Evolutionary conservation across 176 grass and related monocot species (phyloP).

Genomic region (Triticum turgidum): DNA sequence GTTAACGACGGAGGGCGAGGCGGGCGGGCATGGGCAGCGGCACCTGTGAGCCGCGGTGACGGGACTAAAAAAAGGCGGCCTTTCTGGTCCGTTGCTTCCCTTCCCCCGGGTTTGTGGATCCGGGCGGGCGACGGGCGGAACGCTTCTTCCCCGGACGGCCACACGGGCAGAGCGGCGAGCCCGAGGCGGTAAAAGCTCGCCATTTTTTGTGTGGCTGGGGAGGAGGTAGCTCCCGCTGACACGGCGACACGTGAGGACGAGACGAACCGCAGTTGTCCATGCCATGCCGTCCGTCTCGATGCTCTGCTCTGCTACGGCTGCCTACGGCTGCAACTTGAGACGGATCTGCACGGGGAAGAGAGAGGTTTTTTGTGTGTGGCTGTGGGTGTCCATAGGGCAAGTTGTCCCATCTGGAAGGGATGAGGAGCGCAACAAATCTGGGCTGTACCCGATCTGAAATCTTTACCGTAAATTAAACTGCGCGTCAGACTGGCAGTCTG

Average conservation of each 20-base stretch:
- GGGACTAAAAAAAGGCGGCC: conserved; percentile 20
- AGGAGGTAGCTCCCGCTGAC: background rate
- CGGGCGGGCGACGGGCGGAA: background rate
- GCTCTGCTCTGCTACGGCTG: background rate
- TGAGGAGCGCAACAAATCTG: background rate
- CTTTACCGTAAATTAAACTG: background rate
- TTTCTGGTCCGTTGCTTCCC: background rate
- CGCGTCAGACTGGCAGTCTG: background rate
- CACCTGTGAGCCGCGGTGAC: conserved; percentile 21
- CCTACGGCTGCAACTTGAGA: conserved; percentile 8
- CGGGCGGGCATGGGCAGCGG: conserved; percentile 20
- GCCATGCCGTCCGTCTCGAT: background rate
- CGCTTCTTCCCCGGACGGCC: too few relatives aligned
- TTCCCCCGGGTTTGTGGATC: conserved; percentile 5
- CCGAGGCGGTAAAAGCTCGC: background rate
- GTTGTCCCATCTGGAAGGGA: background rate
- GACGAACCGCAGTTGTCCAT: conserved; percentile 1
- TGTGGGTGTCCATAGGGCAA: background rate
- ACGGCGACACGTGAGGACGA: conserved; percentile 40
- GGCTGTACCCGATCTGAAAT: background rate
- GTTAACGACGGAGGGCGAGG: conserved; percentile 45
- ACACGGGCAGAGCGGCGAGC: background rate
- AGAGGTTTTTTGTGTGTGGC: background rate
- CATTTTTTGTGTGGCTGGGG: conserved; percentile 29
- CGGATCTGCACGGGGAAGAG: background rate